These are phyloP conservation scores for Tylopilus cervinicoccineus DNA, from an alignment of 768 basidiomycete genomes.

Conservation along the genomic window DNA sequence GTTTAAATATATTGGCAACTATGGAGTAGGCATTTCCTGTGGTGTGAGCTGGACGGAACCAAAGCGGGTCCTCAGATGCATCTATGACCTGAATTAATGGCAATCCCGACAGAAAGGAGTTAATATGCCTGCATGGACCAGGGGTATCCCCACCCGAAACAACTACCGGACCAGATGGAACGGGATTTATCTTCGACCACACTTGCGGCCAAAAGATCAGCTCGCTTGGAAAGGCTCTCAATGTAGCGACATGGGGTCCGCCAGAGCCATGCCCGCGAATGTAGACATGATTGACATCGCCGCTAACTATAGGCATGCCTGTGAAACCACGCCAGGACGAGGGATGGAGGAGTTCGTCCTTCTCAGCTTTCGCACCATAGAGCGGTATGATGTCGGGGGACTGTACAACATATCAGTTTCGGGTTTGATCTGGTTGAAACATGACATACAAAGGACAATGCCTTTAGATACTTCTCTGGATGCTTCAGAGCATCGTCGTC, in stretches of 20 bases:
- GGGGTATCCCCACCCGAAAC: background rate
- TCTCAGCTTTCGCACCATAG: background rate
- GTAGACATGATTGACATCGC: slow-evolving; percentile 5
- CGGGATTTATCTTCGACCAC: background rate
- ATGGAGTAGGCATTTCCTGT: slow-evolving; percentile 3
- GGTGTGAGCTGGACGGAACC: slow-evolving; percentile 8
- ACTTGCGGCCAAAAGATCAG: slow-evolving; percentile 6
- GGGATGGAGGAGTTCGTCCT: background rate
- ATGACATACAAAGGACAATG: slow-evolving; percentile 1
- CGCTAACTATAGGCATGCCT: slow-evolving; percentile 7
- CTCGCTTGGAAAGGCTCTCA: slow-evolving; percentile 6
- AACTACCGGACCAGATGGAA: background rate
- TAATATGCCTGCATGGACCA: background rate
- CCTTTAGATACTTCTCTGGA: background rate
- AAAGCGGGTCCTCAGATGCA: background rate
- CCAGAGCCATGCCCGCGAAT: slow-evolving; percentile 3
- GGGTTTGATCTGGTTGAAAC: background rate
- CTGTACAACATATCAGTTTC: background rate
- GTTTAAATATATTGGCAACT: slow-evolving; percentile 6
- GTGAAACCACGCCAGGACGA: slow-evolving; percentile 2
- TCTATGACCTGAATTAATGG: background rate
- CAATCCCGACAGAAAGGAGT: background rate
- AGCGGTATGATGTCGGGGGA: slow-evolving; percentile 6
- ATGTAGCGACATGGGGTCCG: background rate
- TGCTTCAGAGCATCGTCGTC: background rate